Conservation (phyloP, 2,329 filamentous ascomycete species). For the Fusarium transvaalense region DNA sequence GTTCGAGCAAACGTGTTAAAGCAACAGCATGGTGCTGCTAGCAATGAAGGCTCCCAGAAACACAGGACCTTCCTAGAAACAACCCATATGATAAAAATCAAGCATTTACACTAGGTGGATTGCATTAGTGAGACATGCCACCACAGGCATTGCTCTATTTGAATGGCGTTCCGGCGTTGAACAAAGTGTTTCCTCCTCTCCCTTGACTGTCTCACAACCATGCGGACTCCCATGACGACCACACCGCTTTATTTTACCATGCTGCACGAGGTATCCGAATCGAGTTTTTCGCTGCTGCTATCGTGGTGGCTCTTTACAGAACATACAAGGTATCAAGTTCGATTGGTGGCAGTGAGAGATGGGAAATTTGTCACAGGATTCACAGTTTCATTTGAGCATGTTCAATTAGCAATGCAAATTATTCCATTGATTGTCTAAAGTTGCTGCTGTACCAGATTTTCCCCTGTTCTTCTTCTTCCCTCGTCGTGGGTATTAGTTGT, state of each 20-base stretch:
- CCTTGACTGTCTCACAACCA: constrained; percentile 36
- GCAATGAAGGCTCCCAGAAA: neutral
- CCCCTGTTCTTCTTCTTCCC: constrained; percentile 10
- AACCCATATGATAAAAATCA: neutral
- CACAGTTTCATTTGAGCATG: neutral
- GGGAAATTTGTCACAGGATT: neutral
- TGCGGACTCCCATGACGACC: constrained; percentile 7
- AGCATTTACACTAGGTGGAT: neutral
- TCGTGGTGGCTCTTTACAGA: neutral
- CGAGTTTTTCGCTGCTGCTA: neutral
- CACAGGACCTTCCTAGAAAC: neutral
- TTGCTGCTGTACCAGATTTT: constrained; percentile 20
- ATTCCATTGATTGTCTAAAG: constrained; percentile 27
- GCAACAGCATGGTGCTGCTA: neutral
- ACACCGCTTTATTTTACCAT: constrained; percentile 29
- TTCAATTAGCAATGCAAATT: constrained; percentile 1
- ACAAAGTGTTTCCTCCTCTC: constrained; percentile 18
- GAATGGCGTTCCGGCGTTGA: constrained; percentile 23
- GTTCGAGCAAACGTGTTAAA: neutral
- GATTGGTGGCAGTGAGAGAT: neutral
- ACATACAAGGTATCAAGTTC: neutral
- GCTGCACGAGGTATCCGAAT: neutral
- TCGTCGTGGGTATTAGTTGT: constrained; percentile 28
- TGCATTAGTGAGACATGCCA: constrained; percentile 10
- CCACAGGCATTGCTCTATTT: constrained; percentile 5